Evolutionary conservation across 805 yeast species (phyloP).

Genomic region (Saccharomycopsis sp.): DNA sequence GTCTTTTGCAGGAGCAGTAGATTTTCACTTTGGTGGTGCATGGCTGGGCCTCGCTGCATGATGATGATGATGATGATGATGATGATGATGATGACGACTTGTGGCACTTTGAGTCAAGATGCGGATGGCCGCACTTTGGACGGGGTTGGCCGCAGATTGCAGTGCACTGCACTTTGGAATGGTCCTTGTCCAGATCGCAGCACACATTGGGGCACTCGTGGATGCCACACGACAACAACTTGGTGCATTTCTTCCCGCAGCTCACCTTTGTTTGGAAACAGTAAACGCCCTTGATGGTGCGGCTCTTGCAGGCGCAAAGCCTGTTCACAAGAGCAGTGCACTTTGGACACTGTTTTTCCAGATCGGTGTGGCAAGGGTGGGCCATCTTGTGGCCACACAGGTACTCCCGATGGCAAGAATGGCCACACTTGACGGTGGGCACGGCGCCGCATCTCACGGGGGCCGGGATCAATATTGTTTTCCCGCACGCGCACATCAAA

Average conservation of each 20-base stretch:
- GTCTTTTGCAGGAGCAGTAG: conserved; percentile 58
- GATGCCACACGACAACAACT: conserved; percentile 37
- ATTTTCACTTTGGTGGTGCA: conserved; percentile 46
- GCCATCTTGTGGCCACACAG: conserved; percentile 68
- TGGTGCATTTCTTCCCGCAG: conserved; percentile 59
- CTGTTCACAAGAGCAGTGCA: conserved; percentile 58
- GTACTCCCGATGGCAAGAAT: conserved; percentile 49
- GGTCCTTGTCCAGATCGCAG: conserved; percentile 54
- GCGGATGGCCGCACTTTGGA: conserved; percentile 55
- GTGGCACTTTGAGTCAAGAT: conserved; percentile 61
- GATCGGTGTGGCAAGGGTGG: conserved; percentile 70
- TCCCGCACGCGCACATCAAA: conserved; percentile 71
- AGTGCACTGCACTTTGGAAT: conserved; percentile 44
- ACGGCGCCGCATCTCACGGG: conserved; percentile 71
- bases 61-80: background rate
- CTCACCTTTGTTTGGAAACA: conserved; percentile 64
- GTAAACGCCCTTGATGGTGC: conserved; percentile 47
- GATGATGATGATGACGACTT: background rate
- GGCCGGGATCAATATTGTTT: conserved; percentile 57
- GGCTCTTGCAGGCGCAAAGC: conserved; percentile 54
- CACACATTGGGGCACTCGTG: conserved; percentile 42
- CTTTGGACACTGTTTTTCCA: conserved; percentile 52
- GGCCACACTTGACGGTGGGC: conserved; percentile 46
- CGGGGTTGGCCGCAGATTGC: conserved; percentile 47
- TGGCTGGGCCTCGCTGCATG: conserved; percentile 42